Evolutionary conservation across 1,139 yeast species (phyloP).

Genomic region (Sugiyamaella novakii): DNA sequence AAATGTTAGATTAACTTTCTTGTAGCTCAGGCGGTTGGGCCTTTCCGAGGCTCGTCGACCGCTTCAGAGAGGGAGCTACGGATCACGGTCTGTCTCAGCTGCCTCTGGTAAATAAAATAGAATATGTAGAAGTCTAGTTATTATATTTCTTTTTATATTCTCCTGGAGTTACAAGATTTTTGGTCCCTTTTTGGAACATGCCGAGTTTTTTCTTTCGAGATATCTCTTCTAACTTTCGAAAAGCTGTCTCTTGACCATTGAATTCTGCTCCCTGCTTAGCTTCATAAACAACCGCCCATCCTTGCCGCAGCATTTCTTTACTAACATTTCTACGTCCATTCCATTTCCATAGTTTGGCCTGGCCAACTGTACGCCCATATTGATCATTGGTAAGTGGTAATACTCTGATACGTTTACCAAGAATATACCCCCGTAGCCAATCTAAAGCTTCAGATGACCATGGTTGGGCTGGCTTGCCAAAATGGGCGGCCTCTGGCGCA

Average conservation of each 20-base stretch:
- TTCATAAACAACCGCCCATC: constrained; percentile 87
- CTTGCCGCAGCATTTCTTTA: constrained; percentile 79
- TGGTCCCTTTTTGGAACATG: constrained; percentile 60
- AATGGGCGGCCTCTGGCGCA: constrained; percentile 95
- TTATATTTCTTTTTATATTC: constrained; percentile 58
- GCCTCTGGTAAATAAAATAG: too few species aligned
- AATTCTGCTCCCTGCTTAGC: constrained; percentile 81
- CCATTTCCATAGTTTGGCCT: constrained; percentile 73
- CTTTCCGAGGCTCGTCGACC: too few species aligned
- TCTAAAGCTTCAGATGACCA: constrained; percentile 77
- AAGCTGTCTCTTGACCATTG: constrained; percentile 68
- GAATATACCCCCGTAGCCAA: constrained; percentile 68
- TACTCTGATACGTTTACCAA: constrained; percentile 68
- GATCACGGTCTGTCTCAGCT: too few species aligned
- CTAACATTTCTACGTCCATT: constrained; percentile 78
- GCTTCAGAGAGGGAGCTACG: too few species aligned
- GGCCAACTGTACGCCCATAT: constrained; percentile 84
- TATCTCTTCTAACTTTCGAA: constrained; percentile 56
- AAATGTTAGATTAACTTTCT: too few species aligned
- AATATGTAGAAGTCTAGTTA: too few species aligned
- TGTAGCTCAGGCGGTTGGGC: too few species aligned
- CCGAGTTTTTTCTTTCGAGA: constrained; percentile 66
- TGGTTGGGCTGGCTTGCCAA: constrained; percentile 93
- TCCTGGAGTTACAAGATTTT: constrained; percentile 72
- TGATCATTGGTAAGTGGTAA: constrained; percentile 85